A percentile compares a stretch with the other conserved stretches of the same genome.
Conservation (phyloP, 1,284 basidiomycete species). For the Cryptococcus sp. region DNA sequence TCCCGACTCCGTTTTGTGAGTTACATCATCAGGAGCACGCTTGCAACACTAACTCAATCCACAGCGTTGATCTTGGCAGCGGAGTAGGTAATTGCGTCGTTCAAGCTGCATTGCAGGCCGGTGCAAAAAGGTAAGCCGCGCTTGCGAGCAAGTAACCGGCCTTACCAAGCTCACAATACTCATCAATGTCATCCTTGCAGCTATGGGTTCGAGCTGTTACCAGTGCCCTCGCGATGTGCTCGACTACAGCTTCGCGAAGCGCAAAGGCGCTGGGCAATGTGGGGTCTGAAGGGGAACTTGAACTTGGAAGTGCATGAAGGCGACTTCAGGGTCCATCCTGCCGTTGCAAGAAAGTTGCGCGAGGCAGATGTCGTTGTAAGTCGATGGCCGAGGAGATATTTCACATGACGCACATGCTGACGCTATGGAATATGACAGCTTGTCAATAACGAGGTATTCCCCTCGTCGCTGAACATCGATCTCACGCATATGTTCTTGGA, state of each 20-base stretch:
- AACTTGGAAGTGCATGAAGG: slow-evolving; percentile 55
- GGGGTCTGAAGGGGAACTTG: slow-evolving; percentile 55
- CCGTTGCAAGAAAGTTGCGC: slow-evolving; percentile 47
- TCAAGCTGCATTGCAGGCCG: slow-evolving; percentile 59
- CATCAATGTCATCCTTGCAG: slow-evolving; percentile 10
- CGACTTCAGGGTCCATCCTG: slow-evolving; percentile 55
- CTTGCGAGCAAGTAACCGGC: neutral
- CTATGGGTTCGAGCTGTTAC: slow-evolving; percentile 60
- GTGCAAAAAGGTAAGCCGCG: slow-evolving; percentile 40
- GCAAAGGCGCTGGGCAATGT: slow-evolving; percentile 56
- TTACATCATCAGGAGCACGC: neutral
- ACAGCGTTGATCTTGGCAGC: slow-evolving; percentile 58
- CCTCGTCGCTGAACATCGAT: slow-evolving; percentile 57
- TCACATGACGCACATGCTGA: neutral
- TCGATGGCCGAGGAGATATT: neutral
- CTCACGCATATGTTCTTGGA: slow-evolving; percentile 60
- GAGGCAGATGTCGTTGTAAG: slow-evolving; percentile 58
- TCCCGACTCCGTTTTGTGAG: slow-evolving; percentile 46
- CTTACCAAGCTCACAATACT: neutral
- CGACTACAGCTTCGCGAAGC: slow-evolving; percentile 56
- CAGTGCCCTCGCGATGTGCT: slow-evolving; percentile 56
- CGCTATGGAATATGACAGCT: slow-evolving; percentile 32
- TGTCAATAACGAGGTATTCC: slow-evolving; percentile 61
- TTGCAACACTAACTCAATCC: slow-evolving; percentile 38
- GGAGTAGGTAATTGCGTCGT: slow-evolving; percentile 61